A percentile compares a stretch with the other conserved stretches of the same genome.
These are phyloP conservation scores for Ceratobasidium sp. DNA, from an alignment of 1,284 basidiomycete genomes.

Conservation along the genomic window DNA sequence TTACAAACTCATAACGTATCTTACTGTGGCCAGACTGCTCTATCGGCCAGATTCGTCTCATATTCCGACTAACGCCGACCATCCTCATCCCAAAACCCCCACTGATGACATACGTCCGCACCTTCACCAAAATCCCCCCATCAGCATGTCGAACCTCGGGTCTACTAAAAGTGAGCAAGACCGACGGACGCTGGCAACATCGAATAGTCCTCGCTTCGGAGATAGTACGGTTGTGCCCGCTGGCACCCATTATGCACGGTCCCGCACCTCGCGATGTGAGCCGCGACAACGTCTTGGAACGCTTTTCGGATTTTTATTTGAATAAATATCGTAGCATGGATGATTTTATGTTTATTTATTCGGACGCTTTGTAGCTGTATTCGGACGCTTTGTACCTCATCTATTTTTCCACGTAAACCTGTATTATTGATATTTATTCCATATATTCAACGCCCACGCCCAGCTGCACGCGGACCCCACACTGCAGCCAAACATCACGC, in stretches of 20 bases:
- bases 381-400: too few relatives aligned
- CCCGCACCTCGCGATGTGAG: not conserved
- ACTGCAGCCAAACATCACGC: too few relatives aligned
- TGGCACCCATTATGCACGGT: constrained; percentile 13
- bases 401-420: too few relatives aligned
- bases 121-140: constrained; percentile 8
- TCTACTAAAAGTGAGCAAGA: not conserved
- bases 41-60: not conserved
- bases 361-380: too few relatives aligned
- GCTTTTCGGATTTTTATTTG: constrained; percentile 10
- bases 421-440: too few relatives aligned
- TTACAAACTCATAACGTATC: not conserved
- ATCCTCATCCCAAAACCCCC: constrained; percentile 6
- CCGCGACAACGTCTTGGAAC: not conserved
- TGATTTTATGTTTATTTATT: constrained; percentile 1
- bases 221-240: constrained; percentile 11
- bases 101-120: not conserved
- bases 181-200: not conserved
- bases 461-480: too few relatives aligned
- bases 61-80: not conserved
- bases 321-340: constrained; percentile 30
- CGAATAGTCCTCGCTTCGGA: not conserved
- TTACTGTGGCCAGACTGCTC: not conserved
- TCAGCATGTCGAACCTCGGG: not conserved
- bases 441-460: too few relatives aligned